Evolutionary conservation across 2,329 filamentous ascomycete genomes (phyloP).

Genomic region (Epichloe gansuensis): DNA sequence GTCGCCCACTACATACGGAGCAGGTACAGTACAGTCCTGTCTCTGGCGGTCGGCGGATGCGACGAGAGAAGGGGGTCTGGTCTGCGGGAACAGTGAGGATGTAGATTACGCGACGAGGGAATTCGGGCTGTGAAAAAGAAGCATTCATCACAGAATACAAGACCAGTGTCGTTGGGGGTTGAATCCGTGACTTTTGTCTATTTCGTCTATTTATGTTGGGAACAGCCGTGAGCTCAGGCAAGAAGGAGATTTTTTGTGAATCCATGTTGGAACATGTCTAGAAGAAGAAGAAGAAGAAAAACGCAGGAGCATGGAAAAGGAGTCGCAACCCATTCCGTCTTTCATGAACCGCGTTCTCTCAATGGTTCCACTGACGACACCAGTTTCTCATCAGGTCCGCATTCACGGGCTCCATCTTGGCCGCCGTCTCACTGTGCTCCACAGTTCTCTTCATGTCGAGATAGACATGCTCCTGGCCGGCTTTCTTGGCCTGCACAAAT

Average conservation of each 20-base stretch:
- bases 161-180: too few species aligned
- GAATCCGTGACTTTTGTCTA: too few species aligned
- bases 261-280: neutral
- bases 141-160: accelerated
- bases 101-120: conserved; percentile 24
- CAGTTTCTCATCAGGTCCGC: conserved; percentile 32
- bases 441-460: conserved; percentile 29
- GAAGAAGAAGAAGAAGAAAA: neutral
- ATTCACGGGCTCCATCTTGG: conserved; percentile 26
- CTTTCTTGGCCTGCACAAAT: conserved; percentile 5
- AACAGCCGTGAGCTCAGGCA: too few species aligned
- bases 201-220: too few species aligned
- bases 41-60: conserved; percentile 23
- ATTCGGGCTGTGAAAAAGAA: neutral
- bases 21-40: conserved; percentile 14
- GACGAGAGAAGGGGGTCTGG: conserved; percentile 36
- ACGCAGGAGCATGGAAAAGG: neutral
- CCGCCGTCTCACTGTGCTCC: conserved; percentile 28
- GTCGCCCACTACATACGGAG: too few species aligned
- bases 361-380: conserved; percentile 32
- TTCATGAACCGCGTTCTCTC: neutral
- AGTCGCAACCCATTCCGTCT: too few species aligned
- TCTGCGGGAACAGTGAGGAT: conserved; percentile 38
- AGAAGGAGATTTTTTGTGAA: too few species aligned
- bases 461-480: conserved; percentile 14